Evolutionary conservation across 768 basidiomycete genomes (phyloP).

Genomic region (Lactarius trivialis): DNA sequence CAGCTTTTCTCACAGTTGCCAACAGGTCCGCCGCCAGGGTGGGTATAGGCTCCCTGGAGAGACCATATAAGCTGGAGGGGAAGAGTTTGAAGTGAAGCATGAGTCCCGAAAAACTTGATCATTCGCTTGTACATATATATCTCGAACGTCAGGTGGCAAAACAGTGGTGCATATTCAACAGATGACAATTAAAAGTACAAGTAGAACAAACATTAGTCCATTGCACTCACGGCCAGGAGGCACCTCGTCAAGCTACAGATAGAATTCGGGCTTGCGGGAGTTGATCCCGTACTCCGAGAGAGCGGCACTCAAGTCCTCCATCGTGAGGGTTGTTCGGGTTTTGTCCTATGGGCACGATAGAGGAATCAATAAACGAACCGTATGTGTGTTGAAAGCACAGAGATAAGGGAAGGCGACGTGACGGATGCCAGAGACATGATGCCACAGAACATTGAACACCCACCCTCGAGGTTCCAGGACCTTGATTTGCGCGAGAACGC

Average conservation of each 20-base stretch:
- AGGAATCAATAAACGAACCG: neutral
- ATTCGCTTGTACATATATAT: neutral
- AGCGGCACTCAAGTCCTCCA: slow-evolving; percentile 94
- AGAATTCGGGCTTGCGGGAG: slow-evolving; percentile 91
- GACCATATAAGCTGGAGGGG: slow-evolving; percentile 26
- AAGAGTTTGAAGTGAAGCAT: neutral
- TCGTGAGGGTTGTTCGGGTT: slow-evolving; percentile 88
- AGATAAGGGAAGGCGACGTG: neutral
- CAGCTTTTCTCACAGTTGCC: neutral
- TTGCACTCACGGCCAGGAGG: slow-evolving; percentile 3
- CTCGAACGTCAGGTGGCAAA: neutral
- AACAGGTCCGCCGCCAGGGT: slow-evolving; percentile 60
- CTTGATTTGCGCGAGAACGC: slow-evolving; percentile 56
- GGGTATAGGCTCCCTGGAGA: slow-evolving; percentile 56
- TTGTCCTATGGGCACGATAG: slow-evolving; percentile 55
- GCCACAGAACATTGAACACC: slow-evolving; percentile 21
- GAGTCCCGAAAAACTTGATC: neutral
- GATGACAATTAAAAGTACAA: slow-evolving; percentile 17
- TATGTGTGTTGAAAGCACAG: neutral
- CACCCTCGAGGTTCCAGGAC: slow-evolving; percentile 61
- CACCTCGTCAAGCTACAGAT: slow-evolving; percentile 41
- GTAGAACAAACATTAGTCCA: slow-evolving; percentile 9
- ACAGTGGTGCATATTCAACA: slow-evolving; percentile 11
- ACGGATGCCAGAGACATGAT: neutral
- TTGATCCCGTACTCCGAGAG: slow-evolving; percentile 95